These are phyloP conservation scores for Ceratobasidium theobromae DNA, from an alignment of 1,284 basidiomycete genomes.

Conservation along the genomic window DNA sequence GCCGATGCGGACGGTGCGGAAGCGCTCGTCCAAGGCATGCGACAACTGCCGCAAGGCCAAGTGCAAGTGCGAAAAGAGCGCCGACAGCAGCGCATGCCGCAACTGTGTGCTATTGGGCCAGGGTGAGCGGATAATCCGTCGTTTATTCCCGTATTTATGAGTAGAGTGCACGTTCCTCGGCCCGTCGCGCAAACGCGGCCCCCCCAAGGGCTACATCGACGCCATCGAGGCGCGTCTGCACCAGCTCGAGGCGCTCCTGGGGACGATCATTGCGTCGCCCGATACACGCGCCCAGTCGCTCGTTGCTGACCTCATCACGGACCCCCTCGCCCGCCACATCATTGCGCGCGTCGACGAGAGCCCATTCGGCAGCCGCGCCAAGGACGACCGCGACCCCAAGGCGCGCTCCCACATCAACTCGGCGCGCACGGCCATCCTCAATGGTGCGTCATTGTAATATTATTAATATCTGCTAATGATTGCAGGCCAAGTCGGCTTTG, in stretches of 20 bases:
- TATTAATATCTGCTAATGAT: conserved; percentile 54
- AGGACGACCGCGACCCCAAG: conserved; percentile 20
- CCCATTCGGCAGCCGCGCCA: conserved; percentile 61
- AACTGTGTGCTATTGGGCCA: conserved; percentile 71
- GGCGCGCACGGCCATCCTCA: conserved; percentile 16
- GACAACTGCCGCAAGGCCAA: conserved; percentile 82
- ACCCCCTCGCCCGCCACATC: conserved; percentile 71
- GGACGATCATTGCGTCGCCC: conserved; percentile 62
- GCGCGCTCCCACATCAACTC: conserved; percentile 25
- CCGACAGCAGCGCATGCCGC: conserved; percentile 60
- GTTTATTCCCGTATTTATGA: conserved; percentile 28
- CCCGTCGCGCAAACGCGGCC: conserved; percentile 48
- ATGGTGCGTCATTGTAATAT: conserved; percentile 39
- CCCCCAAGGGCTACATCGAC: conserved; percentile 88
- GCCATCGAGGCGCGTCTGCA: conserved; percentile 85
- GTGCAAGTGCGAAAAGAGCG: conserved; percentile 67
- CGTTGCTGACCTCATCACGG: conserved; percentile 62
- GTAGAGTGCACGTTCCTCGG: conserved; percentile 79
- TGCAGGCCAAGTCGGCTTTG: conserved; percentile 45
- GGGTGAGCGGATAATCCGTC: conserved; percentile 47
- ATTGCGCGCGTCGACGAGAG: conserved; percentile 73
- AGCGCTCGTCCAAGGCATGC: conserved; percentile 50
- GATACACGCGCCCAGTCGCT: conserved; percentile 65
- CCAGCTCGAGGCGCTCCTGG: conserved; percentile 81
- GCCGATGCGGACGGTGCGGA: conserved; percentile 40